Percentiles rank a stretch among this genome's conserved stretches.
These are phyloP conservation scores for Aspergillus neoniger DNA, from an alignment of 2,329 filamentous ascomycete species.

Conservation along the genomic window DNA sequence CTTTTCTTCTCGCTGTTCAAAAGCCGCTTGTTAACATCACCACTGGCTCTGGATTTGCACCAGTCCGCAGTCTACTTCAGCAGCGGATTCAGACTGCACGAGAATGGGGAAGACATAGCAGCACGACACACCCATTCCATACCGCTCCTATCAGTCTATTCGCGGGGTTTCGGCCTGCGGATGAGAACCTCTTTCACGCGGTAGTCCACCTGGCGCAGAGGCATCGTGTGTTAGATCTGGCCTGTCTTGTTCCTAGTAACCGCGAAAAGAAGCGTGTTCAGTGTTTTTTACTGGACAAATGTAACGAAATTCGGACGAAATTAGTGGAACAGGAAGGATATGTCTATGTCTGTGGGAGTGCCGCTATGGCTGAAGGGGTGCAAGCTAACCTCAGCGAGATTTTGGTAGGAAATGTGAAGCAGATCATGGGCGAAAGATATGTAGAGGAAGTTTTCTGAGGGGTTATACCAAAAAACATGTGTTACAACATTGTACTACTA, in stretches of 20 bases:
- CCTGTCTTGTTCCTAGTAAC: background rate
- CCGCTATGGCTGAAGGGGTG: background rate
- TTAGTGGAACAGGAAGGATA: background rate
- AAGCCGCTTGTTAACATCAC: background rate
- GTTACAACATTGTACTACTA: too few relatives aligned
- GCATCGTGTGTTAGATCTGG: background rate
- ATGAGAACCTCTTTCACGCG: background rate
- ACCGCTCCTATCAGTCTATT: background rate
- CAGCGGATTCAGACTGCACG: background rate
- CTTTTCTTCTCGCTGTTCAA: background rate
- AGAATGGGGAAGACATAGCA: background rate
- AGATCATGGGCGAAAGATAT: background rate
- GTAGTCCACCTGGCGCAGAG: background rate
- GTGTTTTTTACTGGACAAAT: background rate
- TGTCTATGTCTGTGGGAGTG: slow-evolving; percentile 2
- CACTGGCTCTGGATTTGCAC: slow-evolving; percentile 6
- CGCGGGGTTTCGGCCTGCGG: background rate
- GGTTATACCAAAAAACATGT: too few relatives aligned
- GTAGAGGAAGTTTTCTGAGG: slow-evolving; percentile 6
- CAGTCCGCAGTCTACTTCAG: slow-evolving; percentile 6
- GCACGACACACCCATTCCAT: background rate
- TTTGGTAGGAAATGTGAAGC: background rate
- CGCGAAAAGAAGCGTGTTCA: slow-evolving; percentile 2
- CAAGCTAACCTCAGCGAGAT: background rate
- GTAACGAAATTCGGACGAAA: background rate